phyloP scores from a whole-genome alignment of 2,329 filamentous ascomycete genomes.

The Curvularia lunata region DNA sequence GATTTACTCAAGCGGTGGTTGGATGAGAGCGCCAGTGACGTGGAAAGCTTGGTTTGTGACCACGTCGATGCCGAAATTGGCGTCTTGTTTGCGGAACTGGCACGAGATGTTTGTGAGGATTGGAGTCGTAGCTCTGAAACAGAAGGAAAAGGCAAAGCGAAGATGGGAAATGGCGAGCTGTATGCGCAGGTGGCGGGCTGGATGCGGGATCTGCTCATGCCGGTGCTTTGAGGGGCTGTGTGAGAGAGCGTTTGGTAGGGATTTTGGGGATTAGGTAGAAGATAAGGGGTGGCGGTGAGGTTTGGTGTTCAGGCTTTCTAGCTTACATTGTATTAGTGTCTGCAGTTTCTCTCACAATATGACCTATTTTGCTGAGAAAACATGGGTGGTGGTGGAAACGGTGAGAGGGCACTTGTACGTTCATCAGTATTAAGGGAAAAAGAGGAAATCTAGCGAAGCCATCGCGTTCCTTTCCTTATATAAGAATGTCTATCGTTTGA shows the following conservation, averaged over 20 bases:
- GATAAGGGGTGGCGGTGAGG: background rate
- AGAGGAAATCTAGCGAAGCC: no score
- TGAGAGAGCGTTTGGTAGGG: background rate
- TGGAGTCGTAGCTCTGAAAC: conserved; percentile 15
- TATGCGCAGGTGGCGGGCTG: conserved; percentile 22
- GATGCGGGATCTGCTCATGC: conserved; percentile 33
- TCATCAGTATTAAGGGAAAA: background rate
- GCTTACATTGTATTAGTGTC: background rate
- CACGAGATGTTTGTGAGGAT: conserved; percentile 16
- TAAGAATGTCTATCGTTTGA: background rate
- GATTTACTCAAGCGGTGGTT: conserved; percentile 49
- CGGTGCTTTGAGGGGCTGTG: conserved; percentile 23
- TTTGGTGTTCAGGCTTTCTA: background rate
- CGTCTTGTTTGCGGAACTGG: conserved; percentile 36
- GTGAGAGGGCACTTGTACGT: background rate
- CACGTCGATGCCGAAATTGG: conserved; percentile 30
- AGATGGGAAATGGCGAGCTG: conserved; percentile 18
- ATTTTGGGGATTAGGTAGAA: no score
- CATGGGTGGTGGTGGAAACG: background rate
- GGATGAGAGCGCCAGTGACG: conserved; percentile 27
- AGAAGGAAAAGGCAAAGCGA: conserved; percentile 14
- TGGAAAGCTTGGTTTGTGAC: conserved; percentile 20
- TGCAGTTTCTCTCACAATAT: background rate
- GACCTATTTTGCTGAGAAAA: background rate
- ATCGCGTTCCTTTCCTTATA: no score